phyloP scores from a whole-genome alignment of 148 eudicot species.

The Rhododendron ferrugineum region DNA sequence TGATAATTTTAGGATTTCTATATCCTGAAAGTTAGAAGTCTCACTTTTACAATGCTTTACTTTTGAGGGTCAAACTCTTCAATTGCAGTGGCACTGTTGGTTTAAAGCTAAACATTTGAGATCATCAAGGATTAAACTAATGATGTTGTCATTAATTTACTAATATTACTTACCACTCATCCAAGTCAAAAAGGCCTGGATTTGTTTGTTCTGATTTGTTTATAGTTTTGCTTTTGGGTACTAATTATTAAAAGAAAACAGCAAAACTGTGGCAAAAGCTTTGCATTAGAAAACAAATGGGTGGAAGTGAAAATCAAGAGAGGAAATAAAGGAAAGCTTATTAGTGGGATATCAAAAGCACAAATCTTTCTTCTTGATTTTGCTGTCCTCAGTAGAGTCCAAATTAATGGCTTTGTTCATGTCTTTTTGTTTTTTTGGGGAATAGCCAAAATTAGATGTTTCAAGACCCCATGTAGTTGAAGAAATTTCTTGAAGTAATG shows the following conservation, averaged over 20 bases:
- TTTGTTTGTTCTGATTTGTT: not conserved
- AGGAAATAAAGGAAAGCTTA: not conserved
- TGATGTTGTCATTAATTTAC: not conserved
- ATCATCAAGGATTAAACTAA: not conserved
- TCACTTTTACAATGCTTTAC: not conserved
- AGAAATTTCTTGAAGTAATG: not conserved
- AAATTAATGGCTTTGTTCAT: not conserved
- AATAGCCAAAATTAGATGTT: not conserved
- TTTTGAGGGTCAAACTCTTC: not conserved
- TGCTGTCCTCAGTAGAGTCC: not conserved
- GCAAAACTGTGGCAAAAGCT: not conserved
- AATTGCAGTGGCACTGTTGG: not conserved
- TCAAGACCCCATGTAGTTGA: not conserved
- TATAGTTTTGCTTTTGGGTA: not conserved
- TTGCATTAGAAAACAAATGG: not conserved
- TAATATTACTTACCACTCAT: not conserved
- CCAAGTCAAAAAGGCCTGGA: not conserved
- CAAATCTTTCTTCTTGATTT: not conserved
- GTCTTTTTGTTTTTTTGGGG: not conserved
- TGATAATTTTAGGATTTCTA: not conserved
- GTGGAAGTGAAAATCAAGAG: not conserved
- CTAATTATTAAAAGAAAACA: not conserved
- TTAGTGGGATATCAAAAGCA: not conserved
- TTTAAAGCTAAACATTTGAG: not conserved
- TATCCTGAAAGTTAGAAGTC: not conserved